Conservation (phyloP, 179 eudicot genomes). For the Corrigiola litoralis region DNA sequence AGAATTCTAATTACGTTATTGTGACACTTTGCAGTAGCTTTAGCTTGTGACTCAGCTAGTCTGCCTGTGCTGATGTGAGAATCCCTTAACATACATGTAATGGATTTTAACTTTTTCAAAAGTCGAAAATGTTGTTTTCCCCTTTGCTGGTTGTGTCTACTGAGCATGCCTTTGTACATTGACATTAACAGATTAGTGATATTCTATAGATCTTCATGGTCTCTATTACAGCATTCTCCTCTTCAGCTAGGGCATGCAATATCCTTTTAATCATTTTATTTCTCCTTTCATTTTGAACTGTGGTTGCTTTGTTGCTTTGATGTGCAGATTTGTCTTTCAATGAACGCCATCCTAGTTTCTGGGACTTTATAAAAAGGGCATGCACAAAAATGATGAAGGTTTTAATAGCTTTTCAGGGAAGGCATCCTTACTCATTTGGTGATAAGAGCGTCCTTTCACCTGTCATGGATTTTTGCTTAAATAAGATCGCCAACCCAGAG, state of each 20-base stretch:
- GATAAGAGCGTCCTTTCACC: constrained; percentile 72
- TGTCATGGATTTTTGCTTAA: constrained; percentile 79
- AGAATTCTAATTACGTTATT: background rate
- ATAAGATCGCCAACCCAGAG: constrained; percentile 75
- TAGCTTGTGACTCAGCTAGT: background rate
- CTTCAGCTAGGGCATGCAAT: too few species aligned
- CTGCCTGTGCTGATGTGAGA: background rate
- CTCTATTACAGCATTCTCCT: background rate
- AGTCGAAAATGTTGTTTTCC: background rate
- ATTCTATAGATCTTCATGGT: background rate
- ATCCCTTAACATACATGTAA: too few species aligned
- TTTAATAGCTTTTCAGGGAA: constrained; percentile 63
- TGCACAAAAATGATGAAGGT: constrained; percentile 89
- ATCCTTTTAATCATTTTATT: background rate
- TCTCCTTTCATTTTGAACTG: background rate
- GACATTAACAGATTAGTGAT: background rate
- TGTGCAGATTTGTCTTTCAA: constrained; percentile 79
- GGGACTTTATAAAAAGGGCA: constrained; percentile 71
- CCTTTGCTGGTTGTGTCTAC: background rate
- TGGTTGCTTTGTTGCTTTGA: constrained; percentile 2
- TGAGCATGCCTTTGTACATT: background rate
- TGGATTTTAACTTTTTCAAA: too few species aligned
- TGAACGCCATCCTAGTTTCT: constrained; percentile 56
- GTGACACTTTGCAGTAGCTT: background rate
- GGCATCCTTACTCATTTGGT: constrained; percentile 97